These are phyloP conservation scores for Trichoderma sp. DNA, from an alignment of 2,329 filamentous ascomycete genomes.

Conservation along the genomic window DNA sequence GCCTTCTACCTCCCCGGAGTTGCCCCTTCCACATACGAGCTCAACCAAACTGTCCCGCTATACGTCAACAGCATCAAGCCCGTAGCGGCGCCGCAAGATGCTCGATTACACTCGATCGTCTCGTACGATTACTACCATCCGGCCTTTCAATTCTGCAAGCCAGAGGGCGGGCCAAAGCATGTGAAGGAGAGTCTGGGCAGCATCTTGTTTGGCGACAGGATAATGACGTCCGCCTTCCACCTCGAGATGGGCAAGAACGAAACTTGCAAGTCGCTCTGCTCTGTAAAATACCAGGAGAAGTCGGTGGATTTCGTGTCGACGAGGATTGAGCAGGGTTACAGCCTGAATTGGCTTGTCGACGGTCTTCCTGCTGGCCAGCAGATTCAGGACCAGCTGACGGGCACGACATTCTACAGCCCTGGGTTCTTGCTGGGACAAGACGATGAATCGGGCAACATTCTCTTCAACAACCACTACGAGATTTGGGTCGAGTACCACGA, in stretches of 20 bases:
- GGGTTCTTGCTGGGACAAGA: slow-evolving; percentile 75
- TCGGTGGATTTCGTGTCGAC: slow-evolving; percentile 77
- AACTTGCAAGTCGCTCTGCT: slow-evolving; percentile 79
- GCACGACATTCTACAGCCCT: slow-evolving; percentile 81
- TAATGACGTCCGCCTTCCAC: slow-evolving; percentile 93
- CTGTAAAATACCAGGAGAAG: slow-evolving; percentile 59
- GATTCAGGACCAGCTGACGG: slow-evolving; percentile 71
- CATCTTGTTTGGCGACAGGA: slow-evolving; percentile 95
- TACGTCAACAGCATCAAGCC: slow-evolving; percentile 93
- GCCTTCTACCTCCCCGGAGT: slow-evolving; percentile 97
- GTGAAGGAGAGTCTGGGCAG: slow-evolving; percentile 83
- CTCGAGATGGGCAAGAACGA: slow-evolving; percentile 84
- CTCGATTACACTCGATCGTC: slow-evolving; percentile 85
- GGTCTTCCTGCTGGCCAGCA: slow-evolving; percentile 87
- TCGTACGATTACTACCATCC: slow-evolving; percentile 95
- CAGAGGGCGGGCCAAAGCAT: slow-evolving; percentile 71
- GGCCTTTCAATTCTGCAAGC: slow-evolving; percentile 83
- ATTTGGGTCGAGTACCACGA: slow-evolving; percentile 91
- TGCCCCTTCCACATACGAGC: slow-evolving; percentile 86
- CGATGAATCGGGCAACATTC: slow-evolving; percentile 54
- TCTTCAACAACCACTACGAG: slow-evolving; percentile 92
- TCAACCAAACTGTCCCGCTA: slow-evolving; percentile 76
- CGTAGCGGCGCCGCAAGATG: slow-evolving; percentile 71
- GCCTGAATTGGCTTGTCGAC: slow-evolving; percentile 93
- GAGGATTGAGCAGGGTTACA: slow-evolving; percentile 81